Conservation (phyloP, 352 stramenopile species). For the Globisporangium parvum region DNA sequence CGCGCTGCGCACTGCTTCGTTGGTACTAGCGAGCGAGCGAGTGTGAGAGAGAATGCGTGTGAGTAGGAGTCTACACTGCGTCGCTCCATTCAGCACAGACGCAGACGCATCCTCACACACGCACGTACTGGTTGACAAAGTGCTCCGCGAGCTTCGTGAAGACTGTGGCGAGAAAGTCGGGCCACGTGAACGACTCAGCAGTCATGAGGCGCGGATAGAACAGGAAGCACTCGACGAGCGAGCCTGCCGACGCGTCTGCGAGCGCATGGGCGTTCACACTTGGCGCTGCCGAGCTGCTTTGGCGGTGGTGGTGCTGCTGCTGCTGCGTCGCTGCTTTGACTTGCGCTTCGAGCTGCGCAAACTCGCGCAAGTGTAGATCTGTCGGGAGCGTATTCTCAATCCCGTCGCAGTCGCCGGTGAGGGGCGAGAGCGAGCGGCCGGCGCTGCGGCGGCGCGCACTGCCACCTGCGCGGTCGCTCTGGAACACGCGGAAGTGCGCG, state of each 20-base stretch:
- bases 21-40: constrained; percentile 22
- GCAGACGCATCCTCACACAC: too few species aligned
- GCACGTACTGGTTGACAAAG: constrained; percentile 30
- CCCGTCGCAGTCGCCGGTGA: not conserved
- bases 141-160: constrained; percentile 51
- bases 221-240: constrained; percentile 38
- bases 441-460: not conserved
- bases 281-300: constrained; percentile 1
- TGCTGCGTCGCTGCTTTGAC: constrained; percentile 31
- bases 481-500: constrained; percentile 55
- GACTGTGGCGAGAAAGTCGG: constrained; percentile 50
- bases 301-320: constrained; percentile 24
- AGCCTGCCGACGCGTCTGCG: constrained; percentile 10
- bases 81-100: not conserved
- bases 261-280: constrained; percentile 10
- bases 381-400: constrained; percentile 17
- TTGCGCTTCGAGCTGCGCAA: constrained; percentile 51
- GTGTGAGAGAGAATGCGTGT: not conserved
- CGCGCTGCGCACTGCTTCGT: constrained; percentile 22
- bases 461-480: constrained; percentile 19
- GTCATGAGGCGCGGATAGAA: constrained; percentile 53
- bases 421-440: not conserved
- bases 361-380: constrained; percentile 49
- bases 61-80: not conserved
- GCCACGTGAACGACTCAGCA: constrained; percentile 50